Base-by-base conservation (phyloP, 2,329 filamentous ascomycete species). In the Ophiocordyceps camponoti-leonardi region DNA sequence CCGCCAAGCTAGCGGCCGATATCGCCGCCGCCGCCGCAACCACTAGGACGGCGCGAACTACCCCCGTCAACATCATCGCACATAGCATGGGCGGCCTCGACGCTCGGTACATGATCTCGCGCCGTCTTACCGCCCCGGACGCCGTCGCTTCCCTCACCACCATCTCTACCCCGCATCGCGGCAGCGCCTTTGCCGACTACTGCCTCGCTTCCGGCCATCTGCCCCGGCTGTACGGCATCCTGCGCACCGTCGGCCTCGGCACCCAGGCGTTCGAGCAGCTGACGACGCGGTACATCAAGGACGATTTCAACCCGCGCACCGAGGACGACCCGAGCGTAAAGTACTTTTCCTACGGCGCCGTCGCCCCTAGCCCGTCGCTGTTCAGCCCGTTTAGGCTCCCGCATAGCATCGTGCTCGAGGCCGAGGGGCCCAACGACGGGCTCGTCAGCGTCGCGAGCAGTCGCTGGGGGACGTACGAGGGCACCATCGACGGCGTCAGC, bases 21-120 rank as follows among this genome's bases (percentile, higher is more conserved):
- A 79, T 81, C 48, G 66, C 66, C 43, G 54, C 60, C 23, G 37
- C 37, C 3, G 30, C 35, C n/a, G n/a, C n/a, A n/a, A n/a, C n/a
- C n/a, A n/a, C n/a, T n/a, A n/a, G n/a, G n/a, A 8, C 35, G n/a
- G 20, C 20, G 41, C 40, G 16, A 41, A 52, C 58, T 20, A 67
- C 67, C 18, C 75, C 79, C 44, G 85, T 94, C 51, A 86, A 85
- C 57, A 83, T 94, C 48, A 69, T 87, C 19, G 76, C 76, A 39
- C 83, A 87, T 62, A 75, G 69, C 52, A 80, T 80, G 76, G 76
- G 78, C 43, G 77, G 78, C 2, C 65, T 82, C 4, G 78, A 81
- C 56, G 72, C 76, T 11, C 67, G 78, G 42, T 78, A 79, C 58
- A 78, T 81, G 75, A 73, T 81, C 45, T 74, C 75, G 20, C 66